Conservation (phyloP, 2,329 filamentous ascomycete genomes). For the Pseudofabraea citricarpa region DNA sequence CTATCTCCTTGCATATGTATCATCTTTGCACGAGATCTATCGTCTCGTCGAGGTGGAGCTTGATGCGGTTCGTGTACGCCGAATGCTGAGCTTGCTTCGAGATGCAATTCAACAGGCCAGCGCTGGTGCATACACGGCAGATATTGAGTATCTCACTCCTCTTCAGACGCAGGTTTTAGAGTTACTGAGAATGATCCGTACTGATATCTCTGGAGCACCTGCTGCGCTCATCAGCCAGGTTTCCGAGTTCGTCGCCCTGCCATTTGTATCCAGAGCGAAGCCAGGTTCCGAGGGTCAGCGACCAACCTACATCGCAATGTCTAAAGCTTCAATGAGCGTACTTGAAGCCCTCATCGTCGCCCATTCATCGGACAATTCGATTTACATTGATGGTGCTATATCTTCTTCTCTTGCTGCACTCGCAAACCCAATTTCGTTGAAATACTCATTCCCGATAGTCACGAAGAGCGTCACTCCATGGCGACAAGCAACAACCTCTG, state of each 20-base stretch:
- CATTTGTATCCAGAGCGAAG: constrained; percentile 45
- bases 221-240: constrained; percentile 65
- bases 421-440: constrained; percentile 65
- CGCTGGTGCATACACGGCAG: constrained; percentile 61
- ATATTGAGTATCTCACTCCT: constrained; percentile 68
- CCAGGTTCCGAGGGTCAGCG: constrained; percentile 36
- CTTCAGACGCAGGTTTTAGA: constrained; percentile 68
- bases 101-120: constrained; percentile 68
- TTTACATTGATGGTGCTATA: constrained; percentile 67
- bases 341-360: constrained; percentile 55
- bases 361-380: constrained; percentile 57
- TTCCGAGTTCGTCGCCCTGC: constrained; percentile 66
- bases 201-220: constrained; percentile 59
- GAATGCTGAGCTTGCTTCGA: constrained; percentile 68
- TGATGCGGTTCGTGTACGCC: constrained; percentile 54
- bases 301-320: constrained; percentile 85
- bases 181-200: constrained; percentile 62
- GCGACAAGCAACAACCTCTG: constrained; percentile 71
- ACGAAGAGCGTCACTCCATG: constrained; percentile 71
- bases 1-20: constrained; percentile 80
- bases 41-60: constrained; percentile 64
- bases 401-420: constrained; percentile 62
- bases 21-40: constrained; percentile 73
- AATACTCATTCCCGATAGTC: constrained; percentile 71
- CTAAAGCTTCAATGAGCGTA: constrained; percentile 73